These are phyloP conservation scores for Yamadazyma endophytica DNA, from an alignment of 805 yeast genomes.

Conservation along the genomic window DNA sequence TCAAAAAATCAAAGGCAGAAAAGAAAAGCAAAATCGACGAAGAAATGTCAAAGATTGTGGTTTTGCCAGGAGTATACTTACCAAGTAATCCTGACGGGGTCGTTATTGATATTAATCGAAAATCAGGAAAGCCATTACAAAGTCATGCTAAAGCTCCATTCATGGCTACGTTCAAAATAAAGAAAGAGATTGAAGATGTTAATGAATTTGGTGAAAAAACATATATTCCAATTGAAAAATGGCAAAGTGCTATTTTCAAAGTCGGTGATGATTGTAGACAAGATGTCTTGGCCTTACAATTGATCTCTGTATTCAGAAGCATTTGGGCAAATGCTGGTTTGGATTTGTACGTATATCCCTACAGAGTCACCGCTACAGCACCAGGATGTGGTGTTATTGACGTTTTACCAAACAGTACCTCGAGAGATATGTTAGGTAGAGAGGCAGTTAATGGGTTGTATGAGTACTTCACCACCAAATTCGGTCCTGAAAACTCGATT, in stretches of 20 bases:
- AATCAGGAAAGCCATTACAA: slow-evolving; percentile 91
- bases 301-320: slow-evolving; percentile 85
- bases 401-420: slow-evolving; percentile 89
- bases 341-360: slow-evolving; percentile 88
- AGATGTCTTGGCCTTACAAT: slow-evolving; percentile 89
- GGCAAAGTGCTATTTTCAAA: slow-evolving; percentile 96
- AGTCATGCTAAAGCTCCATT: slow-evolving; percentile 99
- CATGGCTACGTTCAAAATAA: slow-evolving; percentile 90
- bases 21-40: slow-evolving; percentile 95
- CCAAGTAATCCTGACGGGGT: slow-evolving; percentile 97
- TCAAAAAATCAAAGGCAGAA: slow-evolving; percentile 92
- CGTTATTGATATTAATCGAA: slow-evolving; percentile 87
- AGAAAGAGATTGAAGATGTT: slow-evolving; percentile 47
- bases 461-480: slow-evolving; percentile 86
- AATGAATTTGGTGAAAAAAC: slow-evolving; percentile 34
- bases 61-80: slow-evolving; percentile 66
- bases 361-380: slow-evolving; percentile 96
- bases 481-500: slow-evolving; percentile 89
- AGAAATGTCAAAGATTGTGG: slow-evolving; percentile 63
- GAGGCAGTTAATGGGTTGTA: slow-evolving; percentile 97
- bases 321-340: slow-evolving; percentile 87
- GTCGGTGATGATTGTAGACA: slow-evolving; percentile 99
- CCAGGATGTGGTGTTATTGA: slow-evolving; percentile 99
- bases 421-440: slow-evolving; percentile 97
- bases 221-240: slow-evolving; percentile 50